A percentile compares a stretch with the other conserved stretches of the same genome.
These are phyloP conservation scores for Allantophomopsis cytisporea DNA, from an alignment of 2,329 filamentous ascomycete genomes.

Conservation along the genomic window DNA sequence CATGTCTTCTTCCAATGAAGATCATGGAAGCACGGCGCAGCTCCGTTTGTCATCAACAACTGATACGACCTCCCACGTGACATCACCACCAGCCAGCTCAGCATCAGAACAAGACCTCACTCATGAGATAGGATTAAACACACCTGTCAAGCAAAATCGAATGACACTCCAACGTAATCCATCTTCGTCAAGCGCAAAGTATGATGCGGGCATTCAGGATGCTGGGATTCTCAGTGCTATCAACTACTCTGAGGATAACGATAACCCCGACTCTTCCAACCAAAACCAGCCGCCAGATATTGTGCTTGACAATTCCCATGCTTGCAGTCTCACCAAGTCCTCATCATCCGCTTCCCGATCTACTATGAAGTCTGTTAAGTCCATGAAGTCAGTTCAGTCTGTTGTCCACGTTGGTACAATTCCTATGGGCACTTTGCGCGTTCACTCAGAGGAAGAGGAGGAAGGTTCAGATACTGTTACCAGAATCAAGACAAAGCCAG, in stretches of 20 bases:
- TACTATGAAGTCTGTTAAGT: constrained; percentile 4
- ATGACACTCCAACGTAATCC: constrained; percentile 11
- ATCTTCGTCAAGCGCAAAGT: constrained; percentile 9
- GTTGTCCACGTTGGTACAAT: constrained; percentile 18
- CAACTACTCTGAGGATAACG: constrained; percentile 2
- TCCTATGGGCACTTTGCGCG: constrained; percentile 27
- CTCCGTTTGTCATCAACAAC: no score
- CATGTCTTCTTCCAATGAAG: no score
- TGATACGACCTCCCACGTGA: no score
- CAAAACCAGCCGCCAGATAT: no score
- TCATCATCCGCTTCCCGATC: constrained; percentile 5
- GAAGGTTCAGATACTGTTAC: no score
- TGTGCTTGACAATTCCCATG: no score
- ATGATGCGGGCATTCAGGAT: background rate
- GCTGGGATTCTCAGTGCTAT: no score
- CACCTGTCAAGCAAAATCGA: constrained; percentile 12
- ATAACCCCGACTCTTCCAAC: no score
- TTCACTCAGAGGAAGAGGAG: constrained; percentile 15
- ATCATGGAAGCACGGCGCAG: no score
- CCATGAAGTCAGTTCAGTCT: constrained; percentile 15
- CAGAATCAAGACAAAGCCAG: no score
- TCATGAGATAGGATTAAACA: constrained; percentile 1
- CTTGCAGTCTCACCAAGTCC: constrained; percentile 10
- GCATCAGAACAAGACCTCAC: no score
- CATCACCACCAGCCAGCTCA: no score